Conservation (phyloP, 2,329 filamentous ascomycete species). For the Venturia asperata region DNA sequence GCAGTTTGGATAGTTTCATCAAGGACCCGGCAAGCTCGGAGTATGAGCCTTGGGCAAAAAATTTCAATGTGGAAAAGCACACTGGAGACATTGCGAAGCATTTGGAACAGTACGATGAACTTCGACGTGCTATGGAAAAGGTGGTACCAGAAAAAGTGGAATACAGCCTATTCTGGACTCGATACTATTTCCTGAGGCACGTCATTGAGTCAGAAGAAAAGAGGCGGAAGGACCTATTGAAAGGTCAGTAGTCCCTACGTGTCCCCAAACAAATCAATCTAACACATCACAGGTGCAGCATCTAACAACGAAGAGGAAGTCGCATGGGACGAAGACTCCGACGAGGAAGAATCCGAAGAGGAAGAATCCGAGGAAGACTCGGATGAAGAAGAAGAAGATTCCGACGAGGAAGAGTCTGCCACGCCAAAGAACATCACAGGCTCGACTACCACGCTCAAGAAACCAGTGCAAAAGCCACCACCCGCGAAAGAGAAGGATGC, state of each 20-base stretch:
- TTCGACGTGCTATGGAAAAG: slow-evolving; percentile 86
- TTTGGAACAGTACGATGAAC: slow-evolving; percentile 76
- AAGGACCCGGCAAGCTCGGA: slow-evolving; percentile 71
- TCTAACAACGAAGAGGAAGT: slow-evolving; percentile 67
- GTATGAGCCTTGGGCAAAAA: slow-evolving; percentile 64
- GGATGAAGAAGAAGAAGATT: slow-evolving; percentile 58
- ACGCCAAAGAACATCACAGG: slow-evolving; percentile 21
- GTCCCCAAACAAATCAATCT: slow-evolving; percentile 34
- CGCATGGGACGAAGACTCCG: slow-evolving; percentile 65
- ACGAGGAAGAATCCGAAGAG: slow-evolving; percentile 63
- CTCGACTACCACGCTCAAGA: slow-evolving; percentile 21
- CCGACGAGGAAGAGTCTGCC: slow-evolving; percentile 22
- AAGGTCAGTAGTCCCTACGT: slow-evolving; percentile 50
- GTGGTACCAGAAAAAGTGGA: slow-evolving; percentile 89
- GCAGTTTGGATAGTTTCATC: slow-evolving; percentile 68
- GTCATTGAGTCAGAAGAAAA: slow-evolving; percentile 91
- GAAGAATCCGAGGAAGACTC: slow-evolving; percentile 54
- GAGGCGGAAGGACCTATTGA: slow-evolving; percentile 78
- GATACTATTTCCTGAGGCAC: slow-evolving; percentile 91
- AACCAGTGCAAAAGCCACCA: slow-evolving; percentile 25
- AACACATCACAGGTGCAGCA: slow-evolving; percentile 48
- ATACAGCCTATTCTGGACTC: slow-evolving; percentile 83
- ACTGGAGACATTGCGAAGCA: slow-evolving; percentile 77
- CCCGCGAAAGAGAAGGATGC: slow-evolving; percentile 29
- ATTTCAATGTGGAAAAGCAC: slow-evolving; percentile 75